A percentile compares a stretch with the other conserved stretches of the same genome.
phyloP scores from a whole-genome alignment of 2,329 filamentous ascomycete genomes.

The Aspergillus sp. region DNA sequence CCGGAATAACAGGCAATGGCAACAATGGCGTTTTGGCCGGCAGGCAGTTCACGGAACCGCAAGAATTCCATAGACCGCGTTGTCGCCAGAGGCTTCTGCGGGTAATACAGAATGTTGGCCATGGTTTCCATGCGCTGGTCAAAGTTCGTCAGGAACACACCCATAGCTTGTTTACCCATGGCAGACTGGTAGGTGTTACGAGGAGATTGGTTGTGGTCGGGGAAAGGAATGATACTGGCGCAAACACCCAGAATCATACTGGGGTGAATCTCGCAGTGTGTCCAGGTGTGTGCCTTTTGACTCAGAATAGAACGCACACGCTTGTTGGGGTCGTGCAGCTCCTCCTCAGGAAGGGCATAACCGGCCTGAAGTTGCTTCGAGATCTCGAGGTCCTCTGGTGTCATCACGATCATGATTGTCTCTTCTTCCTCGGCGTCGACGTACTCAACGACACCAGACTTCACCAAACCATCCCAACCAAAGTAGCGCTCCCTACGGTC shows the following conservation, averaged over 20 bases:
- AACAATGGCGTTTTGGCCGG: slow-evolving; percentile 97
- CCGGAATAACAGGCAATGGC: slow-evolving; percentile 97
- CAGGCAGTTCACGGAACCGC: slow-evolving; percentile 95
- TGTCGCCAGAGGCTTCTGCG: slow-evolving; percentile 93
- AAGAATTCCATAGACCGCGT: slow-evolving; percentile 98
- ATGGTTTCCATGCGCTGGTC: slow-evolving; percentile 98
- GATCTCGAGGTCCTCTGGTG: slow-evolving; percentile 86
- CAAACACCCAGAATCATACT: slow-evolving; percentile 99
- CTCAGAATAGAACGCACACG: slow-evolving; percentile 88
- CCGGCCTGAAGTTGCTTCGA: slow-evolving; percentile 71
- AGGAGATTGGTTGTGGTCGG: slow-evolving; percentile 95
- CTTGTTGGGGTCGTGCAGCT: slow-evolving; percentile 73
- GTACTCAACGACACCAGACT: slow-evolving; percentile 87
- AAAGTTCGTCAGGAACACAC: slow-evolving; percentile 97
- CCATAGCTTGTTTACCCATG: slow-evolving; percentile 99
- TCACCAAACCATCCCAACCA: slow-evolving; percentile 85
- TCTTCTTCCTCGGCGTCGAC: slow-evolving; percentile 98
- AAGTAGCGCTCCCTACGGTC: slow-evolving; percentile 65
- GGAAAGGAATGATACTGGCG: slow-evolving; percentile 98
- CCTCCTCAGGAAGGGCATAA: slow-evolving; percentile 61
- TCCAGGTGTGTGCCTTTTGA: slow-evolving; percentile 86
- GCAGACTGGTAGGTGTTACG: slow-evolving; percentile 99
- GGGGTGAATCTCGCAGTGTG: slow-evolving; percentile 98
- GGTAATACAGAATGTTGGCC: slow-evolving; percentile 98
- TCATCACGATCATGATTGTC: slow-evolving; percentile 99